Evolutionary conservation across 352 stramenopile species (phyloP), one percentile per base, ranked within the genome.

Genomic region (Globisporangium cystogenes): DNA sequence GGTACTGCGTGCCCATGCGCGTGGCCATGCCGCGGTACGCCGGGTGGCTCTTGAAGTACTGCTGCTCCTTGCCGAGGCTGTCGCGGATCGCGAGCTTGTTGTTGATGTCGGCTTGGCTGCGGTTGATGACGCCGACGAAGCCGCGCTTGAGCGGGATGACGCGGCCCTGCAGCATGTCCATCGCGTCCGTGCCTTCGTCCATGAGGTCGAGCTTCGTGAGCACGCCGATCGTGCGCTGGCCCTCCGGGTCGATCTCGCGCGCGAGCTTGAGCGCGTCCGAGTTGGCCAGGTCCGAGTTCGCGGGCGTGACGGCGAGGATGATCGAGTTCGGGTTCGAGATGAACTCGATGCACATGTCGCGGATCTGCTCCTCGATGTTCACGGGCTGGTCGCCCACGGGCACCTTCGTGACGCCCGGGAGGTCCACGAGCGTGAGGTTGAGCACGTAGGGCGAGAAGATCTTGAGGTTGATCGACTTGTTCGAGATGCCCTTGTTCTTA

Each of bases 191-290:
- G 48, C 97, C 97, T 53, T 98, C 89, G 77, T 99, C 98, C 97
- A 99, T 99, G 40, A 99, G 84, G 70, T 99, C 98, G 21, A 99
- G 72, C 72, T 99, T 99, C 3, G 97, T 99, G 27, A 99, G 76
- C 41, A 99, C 97, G 40, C 98, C 98, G 60, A 99, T 98, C 6
- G 98, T 99, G 36, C 98, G 80, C 60, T 97, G 80, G 24, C 98
- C 97, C 12, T 94, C 81, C 0, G 79, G 79, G 60, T 97, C 87
- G 43, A 96, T 95, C 62, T 97, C 85, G 3, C 89, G 76, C 24
- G 97, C 97, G 72, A 99, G 89, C 67, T 99, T 98, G 44, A 99
- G 78, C 21, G 97, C 95, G 68, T 99, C 98, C 54, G 86, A 98
- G 69, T 99, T 99, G 26, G 97, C 97, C 49, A 99, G 68, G 74